Evolutionary conservation across 441 rosid species (phyloP).

Genomic region (Bruguiera hainesii): DNA sequence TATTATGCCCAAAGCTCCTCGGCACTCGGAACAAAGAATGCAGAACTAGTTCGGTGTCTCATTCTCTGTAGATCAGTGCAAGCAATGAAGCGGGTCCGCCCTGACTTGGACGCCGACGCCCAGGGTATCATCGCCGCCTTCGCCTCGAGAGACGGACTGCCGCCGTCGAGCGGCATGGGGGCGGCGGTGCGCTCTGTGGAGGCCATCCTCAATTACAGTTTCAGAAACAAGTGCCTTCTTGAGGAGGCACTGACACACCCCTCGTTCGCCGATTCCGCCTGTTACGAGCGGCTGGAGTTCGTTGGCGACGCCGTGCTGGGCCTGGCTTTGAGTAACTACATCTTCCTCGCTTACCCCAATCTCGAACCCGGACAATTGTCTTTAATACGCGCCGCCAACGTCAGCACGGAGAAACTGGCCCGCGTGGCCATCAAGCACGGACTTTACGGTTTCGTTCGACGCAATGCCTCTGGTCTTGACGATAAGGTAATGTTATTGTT

Average conservation of each 20-base stretch:
- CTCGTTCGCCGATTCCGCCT: constrained; percentile 32
- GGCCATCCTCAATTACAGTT: constrained; percentile 43
- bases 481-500: constrained; percentile 35
- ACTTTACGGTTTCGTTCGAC: constrained; percentile 42
- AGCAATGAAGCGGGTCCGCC: too few relatives aligned
- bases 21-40: too few relatives aligned
- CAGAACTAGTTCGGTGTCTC: too few relatives aligned
- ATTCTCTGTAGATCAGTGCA: too few relatives aligned
- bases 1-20: too few relatives aligned
- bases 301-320: constrained; percentile 72
- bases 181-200: constrained; percentile 40
- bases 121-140: too few relatives aligned
- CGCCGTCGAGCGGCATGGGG: constrained; percentile 26
- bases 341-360: constrained; percentile 45
- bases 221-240: constrained; percentile 40
- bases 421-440: constrained; percentile 62
- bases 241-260: constrained; percentile 71
- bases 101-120: too few relatives aligned
- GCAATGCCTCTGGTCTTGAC: constrained; percentile 40
- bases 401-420: constrained; percentile 79
- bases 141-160: not conserved
- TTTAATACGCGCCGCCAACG: constrained; percentile 54
- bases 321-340: constrained; percentile 42
- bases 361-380: constrained; percentile 55
- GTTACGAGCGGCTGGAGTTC: constrained; percentile 73